These are phyloP conservation scores for Euphorbia peplus DNA, from an alignment of 345 rosid genomes.

Conservation along the genomic window DNA sequence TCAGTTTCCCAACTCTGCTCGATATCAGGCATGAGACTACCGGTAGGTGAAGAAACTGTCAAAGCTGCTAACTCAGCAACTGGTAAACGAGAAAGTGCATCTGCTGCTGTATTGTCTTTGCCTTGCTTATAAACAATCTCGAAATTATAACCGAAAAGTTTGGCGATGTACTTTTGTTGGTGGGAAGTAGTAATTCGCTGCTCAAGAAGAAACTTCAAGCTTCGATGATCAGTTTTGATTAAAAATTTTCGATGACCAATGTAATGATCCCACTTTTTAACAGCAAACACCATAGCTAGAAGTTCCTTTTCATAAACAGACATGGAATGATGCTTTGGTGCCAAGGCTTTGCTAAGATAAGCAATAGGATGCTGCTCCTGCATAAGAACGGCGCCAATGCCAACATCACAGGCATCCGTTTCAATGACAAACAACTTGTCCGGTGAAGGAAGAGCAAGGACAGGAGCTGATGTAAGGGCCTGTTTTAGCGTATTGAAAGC, in stretches of 20 bases:
- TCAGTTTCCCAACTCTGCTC: too few species aligned
- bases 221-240: background rate
- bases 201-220: background rate
- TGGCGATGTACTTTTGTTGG: background rate
- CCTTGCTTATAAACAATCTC: background rate
- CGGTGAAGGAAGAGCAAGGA: background rate
- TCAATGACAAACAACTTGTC: background rate
- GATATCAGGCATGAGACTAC: background rate
- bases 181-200: background rate
- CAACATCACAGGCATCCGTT: background rate
- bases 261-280: background rate
- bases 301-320: constrained; percentile 10
- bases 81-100: background rate
- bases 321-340: background rate
- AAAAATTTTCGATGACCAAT: background rate
- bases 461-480: background rate
- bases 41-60: background rate
- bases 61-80: too few species aligned
- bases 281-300: background rate
- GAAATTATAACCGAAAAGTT: background rate
- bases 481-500: background rate
- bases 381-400: constrained; percentile 4
- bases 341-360: background rate
- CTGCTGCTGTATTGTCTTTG: background rate
- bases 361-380: background rate